Conservation (phyloP, 345 rosid species). For the Bruguiera sexangula region DNA sequence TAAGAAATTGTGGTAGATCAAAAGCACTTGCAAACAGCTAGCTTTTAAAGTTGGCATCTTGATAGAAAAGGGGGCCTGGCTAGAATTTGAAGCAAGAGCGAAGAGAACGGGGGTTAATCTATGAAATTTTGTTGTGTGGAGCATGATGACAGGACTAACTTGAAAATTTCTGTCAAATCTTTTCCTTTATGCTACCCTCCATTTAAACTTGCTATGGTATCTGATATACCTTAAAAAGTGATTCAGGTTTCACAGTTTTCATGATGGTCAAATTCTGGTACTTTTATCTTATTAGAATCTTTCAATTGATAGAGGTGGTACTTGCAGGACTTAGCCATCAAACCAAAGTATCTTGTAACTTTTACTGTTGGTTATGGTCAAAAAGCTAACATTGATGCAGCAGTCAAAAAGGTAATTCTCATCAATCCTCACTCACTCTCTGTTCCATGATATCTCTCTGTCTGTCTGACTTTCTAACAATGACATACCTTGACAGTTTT, state of each 20-base stretch:
- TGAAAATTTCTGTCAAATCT: background rate
- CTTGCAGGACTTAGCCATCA: conserved; percentile 67
- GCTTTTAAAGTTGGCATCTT: background rate
- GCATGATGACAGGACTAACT: too few species aligned
- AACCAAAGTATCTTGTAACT: conserved; percentile 74
- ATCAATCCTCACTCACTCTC: conserved; percentile 8
- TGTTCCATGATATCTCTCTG: background rate
- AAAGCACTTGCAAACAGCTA: background rate
- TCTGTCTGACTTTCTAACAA: conserved; percentile 7
- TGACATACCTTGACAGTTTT: conserved; percentile 51
- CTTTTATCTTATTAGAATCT: conserved; percentile 15
- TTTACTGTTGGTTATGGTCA: conserved; percentile 87
- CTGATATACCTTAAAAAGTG: background rate
- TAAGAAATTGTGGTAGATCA: background rate
- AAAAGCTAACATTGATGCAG: conserved; percentile 74
- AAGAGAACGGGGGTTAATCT: too few species aligned
- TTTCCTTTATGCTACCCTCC: background rate
- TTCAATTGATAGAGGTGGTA: conserved; percentile 26
- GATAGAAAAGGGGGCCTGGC: too few species aligned
- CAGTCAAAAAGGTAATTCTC: conserved; percentile 62
- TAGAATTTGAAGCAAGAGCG: too few species aligned
- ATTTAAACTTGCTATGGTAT: background rate
- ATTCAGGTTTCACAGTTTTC: background rate
- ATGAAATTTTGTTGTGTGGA: too few species aligned
- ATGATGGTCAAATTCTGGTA: background rate